Base-by-base conservation (phyloP, 371 early-diverging fungal species). In the Paramicrosporidium saccamoebae region DNA sequence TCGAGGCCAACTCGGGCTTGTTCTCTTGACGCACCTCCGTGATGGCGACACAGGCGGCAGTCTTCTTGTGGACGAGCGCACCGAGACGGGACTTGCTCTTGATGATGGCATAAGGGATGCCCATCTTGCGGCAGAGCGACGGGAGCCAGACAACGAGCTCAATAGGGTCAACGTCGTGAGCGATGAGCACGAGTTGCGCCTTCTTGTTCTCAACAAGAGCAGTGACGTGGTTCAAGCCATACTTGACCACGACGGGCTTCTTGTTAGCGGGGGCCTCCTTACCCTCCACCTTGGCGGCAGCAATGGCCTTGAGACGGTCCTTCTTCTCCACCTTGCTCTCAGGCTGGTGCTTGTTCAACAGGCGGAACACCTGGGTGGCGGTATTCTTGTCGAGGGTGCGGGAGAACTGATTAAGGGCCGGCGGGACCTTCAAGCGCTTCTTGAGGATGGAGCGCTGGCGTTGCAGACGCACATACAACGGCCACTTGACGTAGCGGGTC, bases 41-140 rank as follows among this genome's bases (percentile, higher is more conserved):
- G 44, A 98, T 50, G 28, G 78, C 90, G 19, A 95, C 43, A 28
- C 82, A 84, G 28, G 95, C 81, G 44, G 90, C 82, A 27, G 73
- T 79, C 82, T 98, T 98, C 61, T 86, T 67, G 71, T 94, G 82
- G 33, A 98, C 88, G 23, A 95, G 64, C 24, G 72, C 64, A 42
- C 99, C 99, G 37, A 98, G 72, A 42, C 75, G 66, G 42, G 74
- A 59, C 66, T 95, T 90, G 42, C 69, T 61, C 67, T 92, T 86
- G 47, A 95, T 86, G 43, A 96, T 84, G 55, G 64, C 65, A 69
- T 96, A 98, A 23, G 96, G 90, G 55, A 96, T 64, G 37, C 84
- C 86, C 92, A 94, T 88, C 77, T 95, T 98, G 51, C 86, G 82
- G 68, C 99, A 98, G 23, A 96, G 73, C 32, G 97, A 90, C 28